Percentiles rank a stretch among this genome's conserved stretches.
Conservation (phyloP, 768 basidiomycete species). For the Gymnopilus junonius region DNA sequence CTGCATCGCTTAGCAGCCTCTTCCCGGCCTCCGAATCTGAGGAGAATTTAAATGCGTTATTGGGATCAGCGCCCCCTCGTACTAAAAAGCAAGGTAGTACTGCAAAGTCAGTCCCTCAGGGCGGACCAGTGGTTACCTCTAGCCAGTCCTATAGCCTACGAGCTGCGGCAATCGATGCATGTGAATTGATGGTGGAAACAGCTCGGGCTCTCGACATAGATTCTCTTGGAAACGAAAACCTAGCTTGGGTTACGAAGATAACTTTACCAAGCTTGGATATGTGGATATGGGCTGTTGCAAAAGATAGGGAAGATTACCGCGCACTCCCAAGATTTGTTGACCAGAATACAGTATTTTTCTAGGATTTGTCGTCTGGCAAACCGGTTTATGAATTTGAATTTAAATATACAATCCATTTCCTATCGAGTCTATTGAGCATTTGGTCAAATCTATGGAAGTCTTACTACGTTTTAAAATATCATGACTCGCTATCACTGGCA, state of each 20-base stretch:
- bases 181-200: constrained; percentile 64
- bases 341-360: constrained; percentile 73
- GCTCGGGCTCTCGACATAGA: constrained; percentile 43
- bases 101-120: constrained; percentile 28
- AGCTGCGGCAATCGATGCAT: constrained; percentile 80
- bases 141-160: constrained; percentile 76
- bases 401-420: background rate
- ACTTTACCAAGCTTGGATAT: constrained; percentile 66
- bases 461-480: constrained; percentile 2
- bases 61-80: constrained; percentile 33
- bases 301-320: constrained; percentile 76
- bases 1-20: constrained; percentile 44
- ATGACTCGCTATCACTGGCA: constrained; percentile 58
- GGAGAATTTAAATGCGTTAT: constrained; percentile 42
- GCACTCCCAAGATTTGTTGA: constrained; percentile 68
- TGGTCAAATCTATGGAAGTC: background rate
- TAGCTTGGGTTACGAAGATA: constrained; percentile 60
- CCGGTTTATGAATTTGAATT: background rate
- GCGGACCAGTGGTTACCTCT: constrained; percentile 56
- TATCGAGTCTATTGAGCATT: background rate
- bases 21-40: constrained; percentile 53
- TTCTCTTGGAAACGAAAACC: constrained; percentile 16
- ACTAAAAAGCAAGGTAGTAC: background rate
- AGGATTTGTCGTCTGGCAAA: background rate
- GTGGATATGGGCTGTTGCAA: constrained; percentile 86